phyloP scores from a whole-genome alignment of 1,284 basidiomycete species.

The Crepidotus sp. region DNA sequence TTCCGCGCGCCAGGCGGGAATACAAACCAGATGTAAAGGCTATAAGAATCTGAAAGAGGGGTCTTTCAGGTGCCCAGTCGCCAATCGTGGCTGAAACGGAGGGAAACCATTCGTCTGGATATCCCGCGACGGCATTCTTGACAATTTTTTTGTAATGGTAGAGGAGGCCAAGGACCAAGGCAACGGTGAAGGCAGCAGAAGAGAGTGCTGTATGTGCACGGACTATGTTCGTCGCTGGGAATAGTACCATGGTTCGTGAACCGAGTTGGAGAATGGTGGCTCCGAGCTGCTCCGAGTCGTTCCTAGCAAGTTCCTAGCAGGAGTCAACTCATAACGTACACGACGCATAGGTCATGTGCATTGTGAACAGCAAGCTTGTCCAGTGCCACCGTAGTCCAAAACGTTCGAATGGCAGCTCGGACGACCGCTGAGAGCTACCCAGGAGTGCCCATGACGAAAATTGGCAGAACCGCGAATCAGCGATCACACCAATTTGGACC shows the following conservation, averaged over 20 bases:
- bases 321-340: no score
- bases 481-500: no score
- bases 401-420: no score
- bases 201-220: constrained; percentile 67
- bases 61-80: constrained; percentile 87
- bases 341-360: no score
- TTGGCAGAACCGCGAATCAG: no score
- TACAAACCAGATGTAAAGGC: constrained; percentile 69
- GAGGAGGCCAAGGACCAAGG: constrained; percentile 59
- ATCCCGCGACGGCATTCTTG: constrained; percentile 74
- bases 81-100: constrained; percentile 91
- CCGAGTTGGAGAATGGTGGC: no score
- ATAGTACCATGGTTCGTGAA: neutral
- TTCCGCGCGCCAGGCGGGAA: constrained; percentile 15
- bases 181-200: constrained; percentile 59
- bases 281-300: no score
- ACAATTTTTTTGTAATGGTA: constrained; percentile 85
- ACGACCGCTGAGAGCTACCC: no score
- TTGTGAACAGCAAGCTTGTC: no score
- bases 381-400: no score
- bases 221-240: constrained; percentile 30
- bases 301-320: no score
- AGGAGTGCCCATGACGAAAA: no score
- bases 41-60: constrained; percentile 85
- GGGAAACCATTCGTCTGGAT: constrained; percentile 88